Evolutionary conservation across 2,329 filamentous ascomycete species (phyloP).

Genomic region (Cladophialophora immunda): DNA sequence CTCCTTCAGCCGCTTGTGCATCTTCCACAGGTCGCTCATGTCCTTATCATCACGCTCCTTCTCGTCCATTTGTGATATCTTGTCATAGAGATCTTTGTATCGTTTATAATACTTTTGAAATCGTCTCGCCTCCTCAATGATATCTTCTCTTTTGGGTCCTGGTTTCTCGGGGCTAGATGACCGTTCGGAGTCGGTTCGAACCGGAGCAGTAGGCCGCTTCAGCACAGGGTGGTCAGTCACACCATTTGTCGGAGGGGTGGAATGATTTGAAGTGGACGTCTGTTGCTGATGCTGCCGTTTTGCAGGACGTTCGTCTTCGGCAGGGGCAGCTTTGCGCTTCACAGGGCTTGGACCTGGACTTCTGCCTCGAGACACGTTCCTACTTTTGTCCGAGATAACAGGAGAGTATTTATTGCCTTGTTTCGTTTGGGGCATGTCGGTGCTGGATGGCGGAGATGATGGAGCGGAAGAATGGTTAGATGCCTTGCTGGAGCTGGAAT

Average conservation of each 20-base stretch:
- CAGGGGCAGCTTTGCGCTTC: slow-evolving; percentile 52
- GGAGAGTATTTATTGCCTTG: slow-evolving; percentile 46
- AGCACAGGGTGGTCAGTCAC: slow-evolving; percentile 13
- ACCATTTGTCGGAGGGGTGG: slow-evolving; percentile 36
- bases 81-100: slow-evolving; percentile 65
- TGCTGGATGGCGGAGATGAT: slow-evolving; percentile 52
- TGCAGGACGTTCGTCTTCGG: slow-evolving; percentile 42
- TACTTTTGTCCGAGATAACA: slow-evolving; percentile 32
- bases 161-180: slow-evolving; percentile 45
- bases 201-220: slow-evolving; percentile 26
- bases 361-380: slow-evolving; percentile 31
- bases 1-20: slow-evolving; percentile 41
- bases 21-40: slow-evolving; percentile 59
- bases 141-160: slow-evolving; percentile 50
- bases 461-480: slow-evolving; percentile 54
- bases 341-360: slow-evolving; percentile 45
- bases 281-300: slow-evolving; percentile 43
- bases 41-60: slow-evolving; percentile 57
- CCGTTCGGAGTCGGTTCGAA: slow-evolving; percentile 33
- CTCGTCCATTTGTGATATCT: slow-evolving; percentile 49
- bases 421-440: slow-evolving; percentile 41
- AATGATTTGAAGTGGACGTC: slow-evolving; percentile 36
- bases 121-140: slow-evolving; percentile 49
- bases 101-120: slow-evolving; percentile 68
- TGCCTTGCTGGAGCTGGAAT: slow-evolving; percentile 51